Base-by-base conservation (phyloP, 2,329 filamentous ascomycete genomes). In the Verticillium longisporum region DNA sequence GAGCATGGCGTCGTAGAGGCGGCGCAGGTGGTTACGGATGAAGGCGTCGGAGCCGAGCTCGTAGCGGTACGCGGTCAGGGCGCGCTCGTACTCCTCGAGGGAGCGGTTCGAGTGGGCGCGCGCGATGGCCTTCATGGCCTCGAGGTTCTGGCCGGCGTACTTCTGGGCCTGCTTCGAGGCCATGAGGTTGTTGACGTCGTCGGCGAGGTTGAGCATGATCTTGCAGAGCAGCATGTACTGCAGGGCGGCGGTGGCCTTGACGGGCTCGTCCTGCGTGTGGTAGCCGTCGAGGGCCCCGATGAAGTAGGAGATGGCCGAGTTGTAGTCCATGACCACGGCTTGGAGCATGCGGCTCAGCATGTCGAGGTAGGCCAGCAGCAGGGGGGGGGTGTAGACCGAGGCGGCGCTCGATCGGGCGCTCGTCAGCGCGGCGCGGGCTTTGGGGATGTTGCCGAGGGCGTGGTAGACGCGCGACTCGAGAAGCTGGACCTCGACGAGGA, bases 181-280 rank as follows among this genome's bases (percentile, higher is more conserved):
- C 87, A 99, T 92, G 68, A 99, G 86, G 72, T 90, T 87, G 78
- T 94, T 96, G 74, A 99, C 94, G 75, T 99, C 96, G 80, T 98
- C 93, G 67, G 88, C 92, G 50, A 96, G 83, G 78, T 99, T 99
- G 68, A 99, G 84, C 96, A 99, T 99, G 76, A 99, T 95, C 82
- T 99, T 99, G 87, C 95, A 98, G 38, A 99, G 88, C 60, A 99
- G 86, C 95, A 99, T 99, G 83, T 99, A 99, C 81, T 99, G 95
- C 66, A 99, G 82, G 11, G 95, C 92, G 13, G 94, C 91, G n/a
- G 94, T 96, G n/a, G 96, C 95, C 77, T 93, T 92, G 66, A 83
- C 80, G 45, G 88, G 80, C 73, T 97, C 92, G 68, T 99, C 95
- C 75, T 96, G 92, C 56, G 89, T 88, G 78, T 95, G 92, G 77